phyloP scores from a whole-genome alignment of 441 rosid genomes.

The Bocquillonia castaneifolia region DNA sequence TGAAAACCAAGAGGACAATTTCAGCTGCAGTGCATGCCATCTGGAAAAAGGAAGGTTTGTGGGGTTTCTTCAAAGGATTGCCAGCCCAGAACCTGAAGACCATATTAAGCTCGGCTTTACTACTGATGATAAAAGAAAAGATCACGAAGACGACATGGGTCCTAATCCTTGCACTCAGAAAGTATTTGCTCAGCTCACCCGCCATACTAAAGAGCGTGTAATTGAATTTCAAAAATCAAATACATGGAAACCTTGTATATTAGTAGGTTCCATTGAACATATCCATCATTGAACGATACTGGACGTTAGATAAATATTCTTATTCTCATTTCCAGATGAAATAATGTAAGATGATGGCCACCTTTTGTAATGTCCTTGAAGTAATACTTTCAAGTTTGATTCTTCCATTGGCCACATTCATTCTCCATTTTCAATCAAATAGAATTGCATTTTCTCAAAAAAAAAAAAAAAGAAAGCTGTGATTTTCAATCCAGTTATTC shows the following conservation, averaged over 20 bases:
- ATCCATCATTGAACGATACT: background rate
- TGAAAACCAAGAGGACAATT: constrained; percentile 40
- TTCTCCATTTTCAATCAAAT: background rate
- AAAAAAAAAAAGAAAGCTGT: background rate
- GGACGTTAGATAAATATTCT: background rate
- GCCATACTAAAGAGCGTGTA: constrained; percentile 37
- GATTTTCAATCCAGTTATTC: background rate
- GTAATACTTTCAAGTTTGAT: background rate
- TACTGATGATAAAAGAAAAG: constrained; percentile 87
- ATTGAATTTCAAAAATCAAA: background rate
- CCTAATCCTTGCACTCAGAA: constrained; percentile 54
- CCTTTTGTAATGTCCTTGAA: background rate
- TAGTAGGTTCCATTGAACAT: constrained; percentile 4
- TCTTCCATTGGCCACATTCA: background rate
- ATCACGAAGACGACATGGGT: constrained; percentile 75
- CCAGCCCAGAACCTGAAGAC: constrained; percentile 85
- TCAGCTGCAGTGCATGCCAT: constrained; percentile 48
- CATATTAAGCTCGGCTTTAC: constrained; percentile 75
- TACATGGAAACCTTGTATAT: constrained; percentile 5
- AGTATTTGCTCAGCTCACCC: constrained; percentile 31
- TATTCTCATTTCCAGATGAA: background rate
- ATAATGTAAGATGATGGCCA: background rate
- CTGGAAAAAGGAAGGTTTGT: constrained; percentile 74
- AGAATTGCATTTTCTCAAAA: background rate
- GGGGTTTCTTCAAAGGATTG: constrained; percentile 84